Conservation (phyloP, 2,329 filamentous ascomycete genomes). For the Botrytis squamosa region DNA sequence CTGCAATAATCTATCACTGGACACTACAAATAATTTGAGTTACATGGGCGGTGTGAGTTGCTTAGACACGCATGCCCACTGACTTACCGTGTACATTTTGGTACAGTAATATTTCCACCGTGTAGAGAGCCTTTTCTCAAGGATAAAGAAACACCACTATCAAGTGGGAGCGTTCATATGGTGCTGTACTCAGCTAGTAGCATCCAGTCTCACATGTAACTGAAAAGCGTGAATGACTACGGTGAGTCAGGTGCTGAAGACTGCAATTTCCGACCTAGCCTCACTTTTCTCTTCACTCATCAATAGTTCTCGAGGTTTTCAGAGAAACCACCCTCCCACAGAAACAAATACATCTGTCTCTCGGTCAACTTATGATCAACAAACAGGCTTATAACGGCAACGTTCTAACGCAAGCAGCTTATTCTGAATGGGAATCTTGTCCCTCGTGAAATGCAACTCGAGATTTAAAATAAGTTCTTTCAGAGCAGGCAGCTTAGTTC, state of each 20-base stretch:
- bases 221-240: not conserved
- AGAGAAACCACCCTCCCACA: not conserved
- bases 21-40: not conserved
- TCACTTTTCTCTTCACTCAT: not conserved
- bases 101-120: not conserved
- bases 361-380: not conserved
- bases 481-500: not conserved
- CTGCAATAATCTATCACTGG: too few relatives aligned
- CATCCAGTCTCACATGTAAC: not conserved
- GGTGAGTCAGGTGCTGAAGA: not conserved
- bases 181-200: not conserved
- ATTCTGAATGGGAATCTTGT: not conserved
- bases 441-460: not conserved
- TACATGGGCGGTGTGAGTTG: not conserved
- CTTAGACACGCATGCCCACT: not conserved
- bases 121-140: not conserved
- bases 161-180: not conserved
- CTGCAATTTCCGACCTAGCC: not conserved
- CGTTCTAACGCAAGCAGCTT: not conserved
- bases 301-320: not conserved
- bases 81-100: not conserved
- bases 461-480: not conserved
- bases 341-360: not conserved
- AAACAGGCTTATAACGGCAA: not conserved
- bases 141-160: not conserved